Percentiles rank a stretch among this genome's conserved stretches.
Conservation (phyloP, 352 stramenopile species). For the Albugo laibachii region DNA sequence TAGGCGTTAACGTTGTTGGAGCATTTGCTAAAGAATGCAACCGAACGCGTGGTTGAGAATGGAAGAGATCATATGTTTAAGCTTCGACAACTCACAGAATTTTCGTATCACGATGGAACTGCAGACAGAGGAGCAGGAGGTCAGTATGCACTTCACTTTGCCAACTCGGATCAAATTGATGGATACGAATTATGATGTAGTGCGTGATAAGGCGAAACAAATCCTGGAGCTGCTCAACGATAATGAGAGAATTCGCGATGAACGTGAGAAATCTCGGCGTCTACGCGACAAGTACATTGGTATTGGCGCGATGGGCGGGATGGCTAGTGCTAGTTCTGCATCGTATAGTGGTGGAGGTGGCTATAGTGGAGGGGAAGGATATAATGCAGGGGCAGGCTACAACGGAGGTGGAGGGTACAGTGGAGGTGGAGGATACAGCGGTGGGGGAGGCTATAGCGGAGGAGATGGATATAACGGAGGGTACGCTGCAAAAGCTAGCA, state of each 20-base stretch:
- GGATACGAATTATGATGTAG: slow-evolving; percentile 10
- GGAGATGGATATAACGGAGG: slow-evolving; percentile 14
- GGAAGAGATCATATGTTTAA: slow-evolving; percentile 88
- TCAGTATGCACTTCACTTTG: slow-evolving; percentile 8
- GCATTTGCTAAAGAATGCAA: slow-evolving; percentile 96
- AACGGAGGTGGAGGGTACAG: slow-evolving; percentile 13
- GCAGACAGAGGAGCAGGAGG: slow-evolving; percentile 70
- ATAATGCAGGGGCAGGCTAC: slow-evolving; percentile 4
- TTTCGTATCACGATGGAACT: slow-evolving; percentile 77
- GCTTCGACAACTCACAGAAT: slow-evolving; percentile 67
- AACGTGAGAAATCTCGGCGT: slow-evolving; percentile 68
- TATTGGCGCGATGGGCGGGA: slow-evolving; percentile 40
- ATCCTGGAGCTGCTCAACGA: slow-evolving; percentile 77
- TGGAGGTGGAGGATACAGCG: slow-evolving; percentile 17
- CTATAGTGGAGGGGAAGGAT: slow-evolving; percentile 12
- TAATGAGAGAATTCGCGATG: slow-evolving; percentile 74
- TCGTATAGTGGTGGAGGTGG: slow-evolving; percentile 10
- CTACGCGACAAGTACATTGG: slow-evolving; percentile 80
- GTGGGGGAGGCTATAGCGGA: slow-evolving; percentile 9
- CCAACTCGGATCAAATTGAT: not conserved
- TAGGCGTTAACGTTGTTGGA: slow-evolving; percentile 85
- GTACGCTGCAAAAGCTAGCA: slow-evolving; percentile 1
- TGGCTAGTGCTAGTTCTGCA: slow-evolving; percentile 11
- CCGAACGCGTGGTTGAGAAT: slow-evolving; percentile 95
- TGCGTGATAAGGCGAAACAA: slow-evolving; percentile 80